These are phyloP conservation scores for Candida gorgasii DNA, from an alignment of 805 yeast species.

Conservation along the genomic window DNA sequence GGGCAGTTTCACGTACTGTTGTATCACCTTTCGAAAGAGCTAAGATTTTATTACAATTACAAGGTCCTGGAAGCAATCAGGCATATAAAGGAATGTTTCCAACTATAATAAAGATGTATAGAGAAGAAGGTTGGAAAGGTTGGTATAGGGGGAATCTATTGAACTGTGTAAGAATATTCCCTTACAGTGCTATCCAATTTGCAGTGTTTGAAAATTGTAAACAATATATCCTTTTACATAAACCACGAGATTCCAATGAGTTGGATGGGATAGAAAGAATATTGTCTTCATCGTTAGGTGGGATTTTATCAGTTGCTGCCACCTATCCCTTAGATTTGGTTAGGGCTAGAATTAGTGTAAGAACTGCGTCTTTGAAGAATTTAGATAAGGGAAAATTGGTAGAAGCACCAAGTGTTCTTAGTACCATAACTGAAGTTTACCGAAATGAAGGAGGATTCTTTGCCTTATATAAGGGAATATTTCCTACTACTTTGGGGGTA, in stretches of 20 bases:
- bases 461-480: conserved; percentile 80
- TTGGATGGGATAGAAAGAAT: conserved; percentile 61
- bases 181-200: conserved; percentile 94
- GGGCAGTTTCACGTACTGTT: conserved; percentile 82
- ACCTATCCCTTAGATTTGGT: conserved; percentile 93
- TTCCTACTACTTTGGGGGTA: conserved; percentile 91
- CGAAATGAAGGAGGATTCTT: conserved; percentile 75
- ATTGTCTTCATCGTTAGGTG: conserved; percentile 78
- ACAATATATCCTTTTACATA: conserved; percentile 26
- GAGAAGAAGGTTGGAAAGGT: conserved; percentile 91
- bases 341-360: conserved; percentile 84
- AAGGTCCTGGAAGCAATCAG: conserved; percentile 57
- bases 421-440: conserved; percentile 60
- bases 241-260: conserved; percentile 26
- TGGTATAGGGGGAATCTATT: conserved; percentile 87
- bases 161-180: conserved; percentile 87
- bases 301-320: conserved; percentile 71
- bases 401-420: conserved; percentile 71
- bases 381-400: conserved; percentile 45
- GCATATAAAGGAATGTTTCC: conserved; percentile 68
- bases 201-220: conserved; percentile 73
- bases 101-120: conserved; percentile 76
- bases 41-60: conserved; percentile 87
- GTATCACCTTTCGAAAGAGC: conserved; percentile 96
- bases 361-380: conserved; percentile 69